phyloP scores from a whole-genome alignment of 305 asterid genomes.

The Salvia sclarea region DNA sequence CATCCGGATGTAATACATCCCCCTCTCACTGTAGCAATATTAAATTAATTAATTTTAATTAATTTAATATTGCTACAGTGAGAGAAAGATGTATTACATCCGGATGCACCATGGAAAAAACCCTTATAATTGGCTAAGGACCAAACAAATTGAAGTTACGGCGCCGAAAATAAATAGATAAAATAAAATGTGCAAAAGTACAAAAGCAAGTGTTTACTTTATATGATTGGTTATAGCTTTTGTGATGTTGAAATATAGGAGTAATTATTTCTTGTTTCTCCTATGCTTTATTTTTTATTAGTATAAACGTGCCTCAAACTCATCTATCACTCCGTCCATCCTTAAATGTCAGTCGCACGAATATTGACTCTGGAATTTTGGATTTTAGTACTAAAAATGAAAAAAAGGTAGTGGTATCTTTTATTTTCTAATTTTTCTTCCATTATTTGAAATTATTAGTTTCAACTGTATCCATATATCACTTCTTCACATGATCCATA shows the following conservation, averaged over 20 bases:
- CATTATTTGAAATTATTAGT: not conserved
- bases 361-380: not conserved
- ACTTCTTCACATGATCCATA: too few species aligned
- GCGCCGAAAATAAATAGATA: constrained; percentile 10
- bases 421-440: too few species aligned
- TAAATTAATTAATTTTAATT: too few species aligned
- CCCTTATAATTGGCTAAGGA: not conserved
- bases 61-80: too few species aligned
- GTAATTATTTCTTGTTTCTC: too few species aligned
- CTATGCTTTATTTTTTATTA: not conserved
- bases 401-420: too few species aligned
- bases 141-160: not conserved
- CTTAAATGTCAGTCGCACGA: not conserved
- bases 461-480: too few species aligned
- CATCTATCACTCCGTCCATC: constrained; percentile 9
- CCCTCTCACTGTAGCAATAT: too few species aligned
- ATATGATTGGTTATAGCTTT: not conserved
- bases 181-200: not conserved
- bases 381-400: not conserved
- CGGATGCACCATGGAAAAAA: too few species aligned
- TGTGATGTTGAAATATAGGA: constrained; percentile 8
- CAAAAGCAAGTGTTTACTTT: not conserved
- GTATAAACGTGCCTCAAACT: constrained; percentile 26
- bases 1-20: too few species aligned
- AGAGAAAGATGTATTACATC: too few species aligned